Percentiles rank a stretch among this genome's conserved stretches.
Conservation (phyloP, 768 basidiomycete species). For the Chalciporus chontae region DNA sequence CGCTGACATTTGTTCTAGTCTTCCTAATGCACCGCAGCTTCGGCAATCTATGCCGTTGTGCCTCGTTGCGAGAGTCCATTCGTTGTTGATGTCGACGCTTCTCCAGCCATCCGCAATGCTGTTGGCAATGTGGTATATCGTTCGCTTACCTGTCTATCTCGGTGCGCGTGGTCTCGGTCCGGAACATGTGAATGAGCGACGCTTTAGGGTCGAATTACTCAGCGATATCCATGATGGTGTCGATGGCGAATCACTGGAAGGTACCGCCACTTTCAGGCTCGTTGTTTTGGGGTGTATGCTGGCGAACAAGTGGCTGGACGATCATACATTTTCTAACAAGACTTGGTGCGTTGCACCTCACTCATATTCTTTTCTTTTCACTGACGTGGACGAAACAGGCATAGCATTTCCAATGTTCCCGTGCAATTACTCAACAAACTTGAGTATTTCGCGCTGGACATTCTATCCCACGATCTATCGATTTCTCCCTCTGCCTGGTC, state of each 20-base stretch:
- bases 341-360: slow-evolving; percentile 57
- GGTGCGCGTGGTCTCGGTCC: slow-evolving; percentile 46
- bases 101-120: slow-evolving; percentile 80
- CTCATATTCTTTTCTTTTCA: not conserved
- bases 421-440: slow-evolving; percentile 66
- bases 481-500: slow-evolving; percentile 64
- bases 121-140: slow-evolving; percentile 80
- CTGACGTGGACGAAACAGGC: slow-evolving; percentile 43
- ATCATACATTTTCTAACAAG: slow-evolving; percentile 87
- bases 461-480: slow-evolving; percentile 68
- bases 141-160: slow-evolving; percentile 68
- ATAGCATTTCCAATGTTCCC: slow-evolving; percentile 75
- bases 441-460: slow-evolving; percentile 67
- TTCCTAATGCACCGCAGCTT: slow-evolving; percentile 30
- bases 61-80: slow-evolving; percentile 62
- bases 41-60: slow-evolving; percentile 39
- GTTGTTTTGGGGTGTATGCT: slow-evolving; percentile 81
- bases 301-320: slow-evolving; percentile 86
- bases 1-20: slow-evolving; percentile 19
- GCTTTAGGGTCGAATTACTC: slow-evolving; percentile 62
- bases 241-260: slow-evolving; percentile 49
- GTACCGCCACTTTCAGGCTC: slow-evolving; percentile 66
- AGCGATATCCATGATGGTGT: slow-evolving; percentile 42
- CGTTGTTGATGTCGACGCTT: slow-evolving; percentile 71
- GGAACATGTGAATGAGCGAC: slow-evolving; percentile 55